phyloP scores from a whole-genome alignment of 805 yeast species.

The Huiozyma naganishii region DNA sequence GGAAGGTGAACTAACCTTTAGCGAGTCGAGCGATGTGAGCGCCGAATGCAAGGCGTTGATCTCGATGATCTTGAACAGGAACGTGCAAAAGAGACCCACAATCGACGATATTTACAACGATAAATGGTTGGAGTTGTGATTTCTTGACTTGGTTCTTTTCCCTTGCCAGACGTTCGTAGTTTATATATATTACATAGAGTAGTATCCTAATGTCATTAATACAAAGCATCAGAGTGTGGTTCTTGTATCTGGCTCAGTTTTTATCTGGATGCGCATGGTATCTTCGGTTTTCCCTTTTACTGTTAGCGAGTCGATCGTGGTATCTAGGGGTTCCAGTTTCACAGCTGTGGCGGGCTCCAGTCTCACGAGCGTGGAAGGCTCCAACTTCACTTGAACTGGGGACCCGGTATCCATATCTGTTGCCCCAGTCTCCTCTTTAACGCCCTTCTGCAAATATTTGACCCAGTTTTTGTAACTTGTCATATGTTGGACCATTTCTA shows the following conservation, averaged over 20 bases:
- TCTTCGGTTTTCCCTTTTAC: no score
- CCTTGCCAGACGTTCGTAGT: neutral
- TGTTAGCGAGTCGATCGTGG: no score
- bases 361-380: no score
- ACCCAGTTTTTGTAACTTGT: conserved; percentile 9
- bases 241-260: neutral
- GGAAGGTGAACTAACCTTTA: conserved; percentile 70
- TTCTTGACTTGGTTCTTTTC: neutral
- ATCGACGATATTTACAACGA: conserved; percentile 61
- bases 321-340: no score
- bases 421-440: neutral
- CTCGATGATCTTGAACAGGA: conserved; percentile 54
- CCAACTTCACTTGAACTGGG: no score
- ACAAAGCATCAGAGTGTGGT: neutral
- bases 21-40: conserved; percentile 32
- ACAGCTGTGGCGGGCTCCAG: no score
- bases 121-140: conserved; percentile 44
- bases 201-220: no score
- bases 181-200: neutral
- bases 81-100: conserved; percentile 56
- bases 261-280: neutral
- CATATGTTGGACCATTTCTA: conserved; percentile 6
- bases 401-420: no score
- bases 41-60: conserved; percentile 54
- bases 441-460: conserved; percentile 3